Base-by-base conservation (phyloP, 768 basidiomycete species). In the Lentinula sp. region DNA sequence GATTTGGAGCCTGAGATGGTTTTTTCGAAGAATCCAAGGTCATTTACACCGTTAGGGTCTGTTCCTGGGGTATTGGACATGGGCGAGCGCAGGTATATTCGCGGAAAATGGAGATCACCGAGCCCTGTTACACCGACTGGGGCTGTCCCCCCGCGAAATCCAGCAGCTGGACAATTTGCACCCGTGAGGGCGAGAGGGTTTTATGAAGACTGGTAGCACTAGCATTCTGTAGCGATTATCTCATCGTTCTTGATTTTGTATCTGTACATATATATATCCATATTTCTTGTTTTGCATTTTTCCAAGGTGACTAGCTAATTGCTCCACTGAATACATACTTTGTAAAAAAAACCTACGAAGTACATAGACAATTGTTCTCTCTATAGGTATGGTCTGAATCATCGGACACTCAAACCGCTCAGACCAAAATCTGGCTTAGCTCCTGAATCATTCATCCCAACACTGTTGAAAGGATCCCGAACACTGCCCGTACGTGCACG, bases 401-500 rank as follows among this genome's bases (percentile, higher is more conserved):
- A 60, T 59, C 60, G 50, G n/a, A 65, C 64, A 58, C 61, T 62
- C 65, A 68, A 57, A 51, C 58, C 59, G 52, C 65, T 63, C 65
- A 83, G 67, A 42, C 81, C 82, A 50, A 83, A 77, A 51, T 81
- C 81, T 15, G 70, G 69, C 10, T 73, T 74, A 41, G 60, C 53
- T 70, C 72, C 52, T 71, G 70, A 42, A 15, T 45, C 52, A 45
- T 41, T 52, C 16, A 45, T 23, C 62, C 75, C 74, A 32, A 72
- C 67, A 36, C 79, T 78, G 64, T 86, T 85, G 69, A 93, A 94
- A 7, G 92, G 92, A 70, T 93, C 91, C 61, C 91, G 78, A 72
- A 87, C 85, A 66, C 90, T 93, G 35, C 91, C 91, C 15, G 88
- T 93, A 70, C 86, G 85, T 16, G 83, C 78, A 12, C 88, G 84